These are phyloP conservation scores for Nigrograna mackinnonii DNA, from an alignment of 2,329 filamentous ascomycete species.

Conservation along the genomic window DNA sequence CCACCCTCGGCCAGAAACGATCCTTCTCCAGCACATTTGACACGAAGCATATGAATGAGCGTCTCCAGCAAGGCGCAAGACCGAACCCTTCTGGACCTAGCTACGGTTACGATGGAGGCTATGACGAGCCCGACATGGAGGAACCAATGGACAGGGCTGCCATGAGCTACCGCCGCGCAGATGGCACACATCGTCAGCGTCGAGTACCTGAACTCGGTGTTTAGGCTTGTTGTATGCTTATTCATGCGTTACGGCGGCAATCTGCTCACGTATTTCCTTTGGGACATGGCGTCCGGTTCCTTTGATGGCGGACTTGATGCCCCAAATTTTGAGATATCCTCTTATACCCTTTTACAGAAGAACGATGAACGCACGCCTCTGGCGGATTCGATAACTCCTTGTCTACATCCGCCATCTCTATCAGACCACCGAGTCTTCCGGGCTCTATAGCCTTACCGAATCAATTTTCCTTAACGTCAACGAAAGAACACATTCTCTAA, in stretches of 20 bases:
- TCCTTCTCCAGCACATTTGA: constrained; percentile 51
- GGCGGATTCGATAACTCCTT: no score
- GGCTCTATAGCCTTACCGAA: no score
- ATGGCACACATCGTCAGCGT: constrained; percentile 46
- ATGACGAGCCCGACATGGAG: constrained; percentile 42
- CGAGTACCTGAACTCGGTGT: constrained; percentile 38
- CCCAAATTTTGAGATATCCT: constrained; percentile 12
- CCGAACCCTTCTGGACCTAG: constrained; percentile 36
- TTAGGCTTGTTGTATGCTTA: constrained; percentile 16
- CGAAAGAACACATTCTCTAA: no score
- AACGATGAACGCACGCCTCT: constrained; percentile 11
- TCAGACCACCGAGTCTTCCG: no score
- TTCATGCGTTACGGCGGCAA: constrained; percentile 10
- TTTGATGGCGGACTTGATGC: constrained; percentile 12
- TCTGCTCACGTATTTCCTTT: constrained; percentile 16
- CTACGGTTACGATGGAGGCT: constrained; percentile 33
- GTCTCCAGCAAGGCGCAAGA: constrained; percentile 48
- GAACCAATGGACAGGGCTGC: constrained; percentile 41
- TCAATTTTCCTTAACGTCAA: no score
- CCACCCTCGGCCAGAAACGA: constrained; percentile 46
- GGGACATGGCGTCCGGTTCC: constrained; percentile 12
- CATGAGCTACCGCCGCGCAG: constrained; percentile 53
- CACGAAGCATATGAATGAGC: constrained; percentile 46
- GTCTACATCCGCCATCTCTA: no score
- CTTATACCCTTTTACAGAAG: constrained; percentile 10